Percentiles rank a stretch among this genome's conserved stretches.
Evolutionary conservation across 1,284 basidiomycete genomes (phyloP).

Genomic region (Ganoderma resinaceum): DNA sequence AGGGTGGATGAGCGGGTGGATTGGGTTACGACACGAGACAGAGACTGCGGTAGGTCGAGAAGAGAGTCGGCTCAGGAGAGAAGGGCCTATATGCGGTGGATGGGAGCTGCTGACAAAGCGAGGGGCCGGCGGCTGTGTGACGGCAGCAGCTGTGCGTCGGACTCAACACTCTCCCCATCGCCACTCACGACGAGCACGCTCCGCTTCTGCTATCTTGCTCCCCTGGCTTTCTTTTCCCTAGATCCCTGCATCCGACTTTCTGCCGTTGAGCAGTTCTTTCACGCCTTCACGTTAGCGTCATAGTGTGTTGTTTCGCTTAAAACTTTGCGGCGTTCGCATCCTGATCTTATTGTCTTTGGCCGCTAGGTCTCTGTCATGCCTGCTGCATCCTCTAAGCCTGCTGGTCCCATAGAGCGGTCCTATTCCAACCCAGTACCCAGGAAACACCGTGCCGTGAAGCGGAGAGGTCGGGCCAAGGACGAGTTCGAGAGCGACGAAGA

Average conservation of each 20-base stretch:
- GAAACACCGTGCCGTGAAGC: conserved; percentile 48
- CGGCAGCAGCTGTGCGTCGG: conserved; percentile 23
- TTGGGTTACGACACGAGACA: background rate
- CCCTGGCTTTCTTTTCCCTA: conserved; percentile 5
- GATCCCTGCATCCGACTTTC: background rate
- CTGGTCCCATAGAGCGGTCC: conserved; percentile 27
- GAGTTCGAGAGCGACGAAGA: conserved; percentile 76
- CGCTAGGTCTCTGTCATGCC: conserved; percentile 27
- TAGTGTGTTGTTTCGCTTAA: conserved; percentile 22
- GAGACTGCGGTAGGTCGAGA: conserved; percentile 12
- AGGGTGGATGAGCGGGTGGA: background rate
- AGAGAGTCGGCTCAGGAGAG: no score
- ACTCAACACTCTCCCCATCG: conserved; percentile 22
- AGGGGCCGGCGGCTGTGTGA: conserved; percentile 26
- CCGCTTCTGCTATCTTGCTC: conserved; percentile 15
- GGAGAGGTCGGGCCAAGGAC: conserved; percentile 62
- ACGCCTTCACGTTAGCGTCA: conserved; percentile 4
- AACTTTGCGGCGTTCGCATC: conserved; percentile 8
- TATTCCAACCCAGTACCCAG: conserved; percentile 31
- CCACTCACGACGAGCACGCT: conserved; percentile 25
- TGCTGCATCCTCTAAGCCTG: conserved; percentile 25
- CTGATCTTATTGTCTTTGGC: conserved; percentile 19
- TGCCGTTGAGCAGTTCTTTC: background rate
- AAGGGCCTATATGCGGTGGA: conserved; percentile 3
- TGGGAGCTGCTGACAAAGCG: conserved; percentile 31